Evolutionary conservation across 2,329 filamentous ascomycete species (phyloP).

Genomic region (Diaporthe ampelina): DNA sequence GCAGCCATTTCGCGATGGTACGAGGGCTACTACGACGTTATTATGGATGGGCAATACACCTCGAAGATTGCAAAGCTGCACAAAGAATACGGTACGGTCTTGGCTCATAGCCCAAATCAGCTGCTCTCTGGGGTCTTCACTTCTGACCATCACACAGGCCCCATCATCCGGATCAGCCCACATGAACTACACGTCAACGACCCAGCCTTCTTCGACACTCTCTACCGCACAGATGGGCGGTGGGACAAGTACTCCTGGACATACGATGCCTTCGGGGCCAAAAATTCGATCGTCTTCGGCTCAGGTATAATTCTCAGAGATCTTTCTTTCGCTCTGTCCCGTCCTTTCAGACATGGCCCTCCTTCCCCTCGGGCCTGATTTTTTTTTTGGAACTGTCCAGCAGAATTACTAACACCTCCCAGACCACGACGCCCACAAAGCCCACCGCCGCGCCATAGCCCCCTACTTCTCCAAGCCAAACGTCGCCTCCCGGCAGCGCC

Average conservation of each 20-base stretch:
- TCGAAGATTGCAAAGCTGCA: slow-evolving; percentile 59
- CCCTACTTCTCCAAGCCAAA: slow-evolving; percentile 31
- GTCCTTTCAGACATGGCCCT: too few species aligned
- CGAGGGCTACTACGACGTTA: slow-evolving; percentile 60
- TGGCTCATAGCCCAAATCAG: too few species aligned
- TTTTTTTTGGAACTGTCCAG: too few species aligned
- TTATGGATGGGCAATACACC: slow-evolving; percentile 57
- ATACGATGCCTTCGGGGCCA: slow-evolving; percentile 28
- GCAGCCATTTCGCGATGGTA: slow-evolving; percentile 57
- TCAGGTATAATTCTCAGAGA: too few species aligned
- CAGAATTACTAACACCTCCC: too few species aligned
- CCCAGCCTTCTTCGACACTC: slow-evolving; percentile 38
- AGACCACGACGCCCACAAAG: slow-evolving; percentile 36
- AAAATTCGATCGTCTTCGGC: slow-evolving; percentile 26
- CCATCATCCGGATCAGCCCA: slow-evolving; percentile 43
- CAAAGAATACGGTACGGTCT: slow-evolving; percentile 54
- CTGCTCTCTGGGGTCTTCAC: too few species aligned
- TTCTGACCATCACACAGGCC: slow-evolving; percentile 19
- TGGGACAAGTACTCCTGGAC: slow-evolving; percentile 39
- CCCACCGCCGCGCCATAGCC: slow-evolving; percentile 23
- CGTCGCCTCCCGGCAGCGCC: not conserved
- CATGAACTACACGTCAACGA: slow-evolving; percentile 42
- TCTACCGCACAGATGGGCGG: slow-evolving; percentile 38
- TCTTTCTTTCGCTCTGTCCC: too few species aligned
- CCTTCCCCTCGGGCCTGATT: too few species aligned